Base-by-base conservation (phyloP, 1,284 basidiomycete genomes). In the Hypsizygus ulmarius region DNA sequence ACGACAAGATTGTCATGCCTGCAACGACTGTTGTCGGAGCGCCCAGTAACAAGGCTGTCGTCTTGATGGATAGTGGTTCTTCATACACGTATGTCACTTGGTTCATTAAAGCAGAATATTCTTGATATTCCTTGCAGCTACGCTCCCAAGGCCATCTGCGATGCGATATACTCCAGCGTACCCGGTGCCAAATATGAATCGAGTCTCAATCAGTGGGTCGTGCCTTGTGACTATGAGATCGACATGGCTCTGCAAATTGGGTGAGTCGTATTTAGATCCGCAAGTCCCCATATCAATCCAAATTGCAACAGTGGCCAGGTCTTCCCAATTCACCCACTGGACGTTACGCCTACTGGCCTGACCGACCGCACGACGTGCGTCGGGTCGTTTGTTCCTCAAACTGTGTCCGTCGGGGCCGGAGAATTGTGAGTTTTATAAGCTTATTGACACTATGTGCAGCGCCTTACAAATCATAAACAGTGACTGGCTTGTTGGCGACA, bases 401-500 rank as follows among this genome's bases (percentile, higher is more conserved):
- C 65, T 12, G 67, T 81, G 15, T 69, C 79, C n/a, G 71, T 81
- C 25, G 80, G 74, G 11, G 62, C 65, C 32, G 77, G 75, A 45
- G 71, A 84, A 63, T 87, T 87, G 84, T 87, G 62, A 48, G 82
- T 73, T 19, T 9, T 16, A 33, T 30, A 35, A 34, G 14, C 34
- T 29, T 15, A 18, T 16, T 27, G 16, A 39, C 9, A 39, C 3
- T 25, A n/a, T 46, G 25, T 6, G 14, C 32, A 16, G 16, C 27
- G 9, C 45, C 37, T 14, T 32, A 43, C 16, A 50, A 15, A 7
- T 40, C 9, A 14, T n/a, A 34, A 38, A 29, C 52, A 89, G 86
- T 60, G 87, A 90, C 61, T 86, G 84, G 82, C 72, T 93, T 45
- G 66, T 93, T 39, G 91, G 91, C 28, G 88, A 87, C 65, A 89